Base-by-base conservation (phyloP, 495 filamentous ascomycete species). In the Lophium mytilinum region DNA sequence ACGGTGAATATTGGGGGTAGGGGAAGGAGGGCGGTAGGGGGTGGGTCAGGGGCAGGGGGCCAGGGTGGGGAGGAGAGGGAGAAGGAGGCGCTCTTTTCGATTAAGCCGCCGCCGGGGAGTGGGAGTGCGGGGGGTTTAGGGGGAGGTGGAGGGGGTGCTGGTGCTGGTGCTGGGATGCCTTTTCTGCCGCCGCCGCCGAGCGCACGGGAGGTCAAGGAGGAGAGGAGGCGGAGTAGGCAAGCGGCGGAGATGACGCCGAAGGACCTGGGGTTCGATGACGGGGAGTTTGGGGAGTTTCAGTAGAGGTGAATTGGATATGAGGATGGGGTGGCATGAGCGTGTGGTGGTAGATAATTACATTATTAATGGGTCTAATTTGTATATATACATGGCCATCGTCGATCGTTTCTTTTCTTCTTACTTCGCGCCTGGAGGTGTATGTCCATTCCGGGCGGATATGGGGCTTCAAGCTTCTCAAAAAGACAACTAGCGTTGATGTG, bases 1-100 rank as follows among this genome's bases (percentile, higher is more conserved):
- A 86, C 83, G 39, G 81, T 93, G 46, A 88, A 87, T 68, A 72
- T 90, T 55, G 84, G 81, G 9, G 65, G 65, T 50, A 69, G 68
- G 30, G 50, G 61, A 9, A 58, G 65, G 53, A 62, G 57, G 37
- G 55, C 62, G 41, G 61, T 58, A 19, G 60, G 53, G 18, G 57
- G 58, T 17, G 40, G 41, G 46, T 2, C 17, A 3, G 53, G 40
- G 21, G 57, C 37, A 53, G 46, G 35, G 47, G 30, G 51, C 17
- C 60, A 64, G 30, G 35, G 47, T 37, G 41, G 58, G 45, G 40
- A 57, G 58, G 54, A 56, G 55, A 59, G 55, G 33, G 67, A 71
- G 36, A 53, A 66, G 52, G 56, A 62, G 40, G 72, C 74, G 33
- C 52, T 77, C 58, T 79, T 78, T 63, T 74, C 70, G 34, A 77